Base-by-base conservation (phyloP, 305 asterid genomes). In the Rubia balearica region DNA sequence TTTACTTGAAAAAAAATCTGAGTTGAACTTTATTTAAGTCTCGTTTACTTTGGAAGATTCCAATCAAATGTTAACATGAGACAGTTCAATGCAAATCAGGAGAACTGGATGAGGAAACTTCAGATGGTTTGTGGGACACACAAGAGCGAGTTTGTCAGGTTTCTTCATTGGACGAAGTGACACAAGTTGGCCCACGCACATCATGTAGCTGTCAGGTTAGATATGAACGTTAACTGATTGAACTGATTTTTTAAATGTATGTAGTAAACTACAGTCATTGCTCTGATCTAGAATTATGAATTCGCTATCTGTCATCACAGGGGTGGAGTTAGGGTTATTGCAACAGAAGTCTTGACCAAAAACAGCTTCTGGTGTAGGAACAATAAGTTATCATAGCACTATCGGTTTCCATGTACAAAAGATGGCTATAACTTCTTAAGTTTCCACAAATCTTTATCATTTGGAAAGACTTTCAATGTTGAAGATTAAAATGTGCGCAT, bases 141-240 rank as follows among this genome's bases (percentile, higher is more conserved):
- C 89, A 77, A 77, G 90, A 87, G 73, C 81, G 81, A 72, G 62
- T 72, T 74, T 82, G 75, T 78, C 76, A 81, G 73, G 85, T 43
- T 73, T 64, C 81, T 60, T 80, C 89, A 65, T 69, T 81, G 68
- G 79, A 81, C 85, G 88, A 85, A 79, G 73, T 80, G 69, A 70
- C 86, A 67, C 83, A 93, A 85, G 85, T 84, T 77, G 97, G 98
- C 76, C 94, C 96, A 27, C 86, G 79, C 69, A 73, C 86, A 77
- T 82, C 78, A 76, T 93, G 98, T 83, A 75, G 70, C 68, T 88
- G 97, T 82, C 98, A 93, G 96, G 98, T 92, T 76, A 62, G 88
- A 61, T 6, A 14, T 33, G 22, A 22, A 12, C 46, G 24, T 55
- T 2, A 36, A n/a, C 41, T 43, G 3, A 63, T 30, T 51, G 10